Evolutionary conservation across 352 stramenopile genomes (phyloP).

Genomic region (Pythium plurisporium): DNA sequence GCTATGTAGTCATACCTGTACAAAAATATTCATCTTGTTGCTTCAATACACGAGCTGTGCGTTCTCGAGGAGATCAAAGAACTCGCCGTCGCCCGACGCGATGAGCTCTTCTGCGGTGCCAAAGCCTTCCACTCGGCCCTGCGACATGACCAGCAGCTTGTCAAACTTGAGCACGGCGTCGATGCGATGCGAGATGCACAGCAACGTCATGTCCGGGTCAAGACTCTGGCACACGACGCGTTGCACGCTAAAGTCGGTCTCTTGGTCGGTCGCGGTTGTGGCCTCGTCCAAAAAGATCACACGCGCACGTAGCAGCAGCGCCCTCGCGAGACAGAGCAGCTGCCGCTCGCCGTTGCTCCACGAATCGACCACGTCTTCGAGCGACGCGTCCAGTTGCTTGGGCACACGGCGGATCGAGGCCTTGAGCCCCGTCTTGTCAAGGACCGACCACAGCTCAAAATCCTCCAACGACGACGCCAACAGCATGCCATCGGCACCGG

Average conservation of each 20-base stretch:
- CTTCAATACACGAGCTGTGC: constrained; percentile 27
- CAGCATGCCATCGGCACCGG: background rate
- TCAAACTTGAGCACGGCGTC: constrained; percentile 93
- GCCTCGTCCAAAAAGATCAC: constrained; percentile 96
- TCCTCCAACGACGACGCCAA: constrained; percentile 41
- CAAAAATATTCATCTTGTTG: no score
- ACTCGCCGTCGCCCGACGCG: constrained; percentile 18
- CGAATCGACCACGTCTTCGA: constrained; percentile 82
- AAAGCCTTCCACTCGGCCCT: constrained; percentile 57
- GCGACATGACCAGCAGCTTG: constrained; percentile 84
- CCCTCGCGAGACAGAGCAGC: constrained; percentile 91
- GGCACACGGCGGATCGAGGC: constrained; percentile 29
- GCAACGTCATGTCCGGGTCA: constrained; percentile 84
- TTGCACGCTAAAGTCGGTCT: constrained; percentile 68
- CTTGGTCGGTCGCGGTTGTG: constrained; percentile 74
- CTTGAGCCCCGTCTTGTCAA: constrained; percentile 67
- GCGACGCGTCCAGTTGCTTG: constrained; percentile 24
- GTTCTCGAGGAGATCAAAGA: constrained; percentile 27
- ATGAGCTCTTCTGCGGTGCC: constrained; percentile 21
- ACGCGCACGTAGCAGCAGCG: constrained; percentile 77
- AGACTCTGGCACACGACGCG: constrained; percentile 77
- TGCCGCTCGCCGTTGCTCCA: constrained; percentile 93
- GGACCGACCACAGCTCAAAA: constrained; percentile 60
- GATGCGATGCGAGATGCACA: constrained; percentile 94
- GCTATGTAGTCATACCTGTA: no score